A percentile compares a stretch with the other conserved stretches of the same genome.
Conservation (phyloP, 1,284 basidiomycete genomes). For the Mycena citricolor region DNA sequence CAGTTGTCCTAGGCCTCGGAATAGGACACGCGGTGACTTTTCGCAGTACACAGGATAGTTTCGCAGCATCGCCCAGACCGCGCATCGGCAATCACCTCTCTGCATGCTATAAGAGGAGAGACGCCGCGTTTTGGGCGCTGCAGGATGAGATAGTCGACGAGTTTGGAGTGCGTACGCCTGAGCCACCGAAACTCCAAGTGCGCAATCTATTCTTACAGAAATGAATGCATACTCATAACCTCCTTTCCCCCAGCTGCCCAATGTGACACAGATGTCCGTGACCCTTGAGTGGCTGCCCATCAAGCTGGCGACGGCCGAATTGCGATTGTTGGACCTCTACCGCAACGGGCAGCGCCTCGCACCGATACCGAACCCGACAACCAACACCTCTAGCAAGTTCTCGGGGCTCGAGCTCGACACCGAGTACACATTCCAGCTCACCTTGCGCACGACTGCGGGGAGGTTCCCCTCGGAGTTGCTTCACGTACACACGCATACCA, state of each 20-base stretch:
- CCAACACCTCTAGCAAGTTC: conserved; percentile 87
- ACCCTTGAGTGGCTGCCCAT: conserved; percentile 90
- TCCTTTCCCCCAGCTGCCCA: conserved; percentile 58
- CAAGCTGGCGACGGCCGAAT: conserved; percentile 77
- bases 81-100: too few species aligned
- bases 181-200: conserved; percentile 70
- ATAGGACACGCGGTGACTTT: too few species aligned
- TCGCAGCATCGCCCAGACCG: too few species aligned
- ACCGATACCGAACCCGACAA: conserved; percentile 76
- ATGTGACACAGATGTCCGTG: conserved; percentile 91
- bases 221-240: background rate
- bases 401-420: conserved; percentile 85
- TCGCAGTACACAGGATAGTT: too few species aligned
- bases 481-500: conserved; percentile 84
- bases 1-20: too few species aligned
- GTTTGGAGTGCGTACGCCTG: conserved; percentile 69
- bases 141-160: conserved; percentile 76
- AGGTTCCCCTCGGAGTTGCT: conserved; percentile 82
- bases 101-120: conserved; percentile 76
- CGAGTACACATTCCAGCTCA: conserved; percentile 89
- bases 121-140: conserved; percentile 76
- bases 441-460: conserved; percentile 86
- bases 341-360: conserved; percentile 85
- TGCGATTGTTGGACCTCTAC: conserved; percentile 87
- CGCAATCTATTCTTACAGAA: conserved; percentile 23